Base-by-base conservation (phyloP, 2,329 filamentous ascomycete genomes). In the Penicillium sp. region DNA sequence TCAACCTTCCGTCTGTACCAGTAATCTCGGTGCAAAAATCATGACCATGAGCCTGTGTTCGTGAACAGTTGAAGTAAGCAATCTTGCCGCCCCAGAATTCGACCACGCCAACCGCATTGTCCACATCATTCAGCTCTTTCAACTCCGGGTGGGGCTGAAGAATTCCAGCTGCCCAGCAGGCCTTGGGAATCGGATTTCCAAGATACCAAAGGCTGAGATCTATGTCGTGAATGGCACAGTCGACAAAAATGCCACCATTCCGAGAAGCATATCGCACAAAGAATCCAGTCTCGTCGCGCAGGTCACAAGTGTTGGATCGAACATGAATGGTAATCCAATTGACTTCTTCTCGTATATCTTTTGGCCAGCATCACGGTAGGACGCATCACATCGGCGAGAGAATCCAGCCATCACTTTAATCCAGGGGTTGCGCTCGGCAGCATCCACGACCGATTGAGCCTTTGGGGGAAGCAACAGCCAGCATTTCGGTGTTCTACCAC, bases 81-180 rank as follows among this genome's bases (percentile, higher is more conserved):
- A 79, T 76, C 55, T 73, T 73, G 8, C 76, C 76, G 37, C 69
- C 71, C 67, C 68, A 74, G 58, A 74, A 79, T 57, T 80, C 76
- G 45, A 79, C 73, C 13, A 77, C 67, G 3, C 73, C 77, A 5
- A 79, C 68, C 5, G 69, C 75, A 50, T 79, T 79, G 59, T 79
- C 77, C 19, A 70, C 71, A 54, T 79, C 77, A 26, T 72, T 67
- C 55, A 70, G 58, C 19, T 70, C 64, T 21, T 67, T 66, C 3
- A 79, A 70, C 28, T 71, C 75, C 14, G 71, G 70, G 45, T 77
- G 72, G 18, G 69, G 63, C 14, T 67, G 63, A 10, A 70, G 58
- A 8, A 69, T 67, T 5, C 75, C 75, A 23, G 69, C 56, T 2
- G 74, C 75, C 42, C 67, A 72, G 31, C 71, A 66, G 10, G 67